These are phyloP conservation scores for Tribonema minus DNA, from an alignment of 108 stramenopile genomes.

Conservation along the genomic window DNA sequence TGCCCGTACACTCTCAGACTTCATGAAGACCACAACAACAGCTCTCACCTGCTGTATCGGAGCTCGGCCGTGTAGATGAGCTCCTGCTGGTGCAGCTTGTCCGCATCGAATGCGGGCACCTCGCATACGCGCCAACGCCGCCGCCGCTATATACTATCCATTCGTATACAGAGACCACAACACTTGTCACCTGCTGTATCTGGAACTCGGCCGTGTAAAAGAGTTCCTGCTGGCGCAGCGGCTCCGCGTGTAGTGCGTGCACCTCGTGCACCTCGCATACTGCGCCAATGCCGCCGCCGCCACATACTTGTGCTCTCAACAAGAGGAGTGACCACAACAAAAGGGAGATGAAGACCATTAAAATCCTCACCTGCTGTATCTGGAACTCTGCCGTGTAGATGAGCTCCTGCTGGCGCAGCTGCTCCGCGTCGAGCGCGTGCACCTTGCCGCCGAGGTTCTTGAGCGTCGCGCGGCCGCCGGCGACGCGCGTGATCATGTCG, in stretches of 20 bases:
- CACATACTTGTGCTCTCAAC: neutral
- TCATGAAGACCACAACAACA: no score
- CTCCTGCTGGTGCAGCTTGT: constrained; percentile 67
- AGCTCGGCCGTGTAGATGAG: constrained; percentile 72
- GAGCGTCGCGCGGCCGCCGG: constrained; percentile 53
- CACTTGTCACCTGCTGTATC: constrained; percentile 73
- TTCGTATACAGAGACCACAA: no score
- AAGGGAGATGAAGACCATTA: no score
- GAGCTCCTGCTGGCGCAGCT: constrained; percentile 68
- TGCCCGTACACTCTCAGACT: no score
- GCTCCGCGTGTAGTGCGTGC: constrained; percentile 60
- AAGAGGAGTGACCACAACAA: no score
- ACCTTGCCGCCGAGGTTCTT: constrained; percentile 65
- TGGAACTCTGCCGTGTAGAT: constrained; percentile 76
- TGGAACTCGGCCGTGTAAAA: constrained; percentile 76
- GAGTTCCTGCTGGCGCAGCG: constrained; percentile 68
- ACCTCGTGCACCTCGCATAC: no score
- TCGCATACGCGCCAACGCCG: no score
- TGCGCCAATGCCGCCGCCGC: no score
- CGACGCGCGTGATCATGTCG: constrained; percentile 65
- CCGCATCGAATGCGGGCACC: constrained; percentile 60
- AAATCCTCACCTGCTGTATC: constrained; percentile 63
- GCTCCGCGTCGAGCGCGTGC: constrained; percentile 60
- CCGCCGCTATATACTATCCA: no score
- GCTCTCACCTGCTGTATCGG: no score